These are phyloP conservation scores for Gynochthodes officinalis DNA, from an alignment of 257 asterid genomes.

Conservation along the genomic window DNA sequence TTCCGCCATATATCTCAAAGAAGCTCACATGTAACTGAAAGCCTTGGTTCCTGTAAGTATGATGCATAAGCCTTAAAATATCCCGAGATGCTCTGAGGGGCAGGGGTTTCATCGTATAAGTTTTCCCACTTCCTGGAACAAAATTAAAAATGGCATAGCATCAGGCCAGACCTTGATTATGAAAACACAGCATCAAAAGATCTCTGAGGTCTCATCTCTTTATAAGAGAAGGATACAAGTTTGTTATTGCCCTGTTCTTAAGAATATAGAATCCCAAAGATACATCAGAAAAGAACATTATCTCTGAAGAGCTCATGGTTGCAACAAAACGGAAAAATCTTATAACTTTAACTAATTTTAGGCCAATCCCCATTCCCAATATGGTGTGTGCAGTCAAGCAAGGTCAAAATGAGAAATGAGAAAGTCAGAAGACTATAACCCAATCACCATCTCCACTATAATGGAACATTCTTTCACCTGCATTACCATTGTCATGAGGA, in stretches of 20 bases:
- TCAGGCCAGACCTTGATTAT: background rate
- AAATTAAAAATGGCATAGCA: constrained; percentile 1
- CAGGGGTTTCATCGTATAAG: constrained; percentile 95
- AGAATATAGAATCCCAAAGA: background rate
- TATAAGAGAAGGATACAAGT: background rate
- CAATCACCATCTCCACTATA: background rate
- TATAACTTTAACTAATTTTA: too few species aligned
- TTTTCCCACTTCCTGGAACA: constrained; percentile 91
- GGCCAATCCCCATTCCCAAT: background rate
- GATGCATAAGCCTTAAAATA: constrained; percentile 87
- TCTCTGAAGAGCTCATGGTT: background rate
- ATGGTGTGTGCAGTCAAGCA: background rate
- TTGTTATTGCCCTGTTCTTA: background rate
- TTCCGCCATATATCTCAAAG: constrained; percentile 98
- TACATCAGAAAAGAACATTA: background rate
- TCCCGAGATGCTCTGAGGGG: constrained; percentile 94
- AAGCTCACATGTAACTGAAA: constrained; percentile 87
- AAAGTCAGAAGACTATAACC: background rate
- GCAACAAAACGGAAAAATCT: background rate
- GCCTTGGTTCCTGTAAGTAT: constrained; percentile 94
- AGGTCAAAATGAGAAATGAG: background rate
- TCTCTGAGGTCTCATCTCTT: background rate
- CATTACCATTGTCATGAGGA: background rate
- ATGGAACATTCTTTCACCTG: background rate
- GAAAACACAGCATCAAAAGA: background rate